Conservation (phyloP, 345 rosid species). For the Toxicodendron radicans region DNA sequence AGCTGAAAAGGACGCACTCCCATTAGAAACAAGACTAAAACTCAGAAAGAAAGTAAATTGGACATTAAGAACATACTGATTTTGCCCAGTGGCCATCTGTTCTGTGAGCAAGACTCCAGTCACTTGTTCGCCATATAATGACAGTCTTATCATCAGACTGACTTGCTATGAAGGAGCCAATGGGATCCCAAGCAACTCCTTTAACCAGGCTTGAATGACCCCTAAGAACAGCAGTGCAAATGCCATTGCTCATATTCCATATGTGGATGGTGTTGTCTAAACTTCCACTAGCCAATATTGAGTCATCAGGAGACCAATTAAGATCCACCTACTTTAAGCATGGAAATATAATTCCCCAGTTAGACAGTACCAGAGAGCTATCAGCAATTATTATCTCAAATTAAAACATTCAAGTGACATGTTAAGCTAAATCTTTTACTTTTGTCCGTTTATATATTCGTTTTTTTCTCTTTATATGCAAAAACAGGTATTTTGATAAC, state of each 20-base stretch:
- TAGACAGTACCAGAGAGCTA: constrained; percentile 29
- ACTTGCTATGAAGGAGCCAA: constrained; percentile 96
- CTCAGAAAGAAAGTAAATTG: constrained; percentile 6
- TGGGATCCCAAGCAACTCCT: constrained; percentile 99
- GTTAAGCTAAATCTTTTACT: background rate
- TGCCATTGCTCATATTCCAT: constrained; percentile 94
- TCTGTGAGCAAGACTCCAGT: constrained; percentile 96
- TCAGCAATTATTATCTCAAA: constrained; percentile 17
- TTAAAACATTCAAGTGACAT: background rate
- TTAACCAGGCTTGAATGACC: constrained; percentile 96
- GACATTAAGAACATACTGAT: constrained; percentile 58
- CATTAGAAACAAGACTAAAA: constrained; percentile 26
- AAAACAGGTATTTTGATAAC: constrained; percentile 5
- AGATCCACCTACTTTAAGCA: constrained; percentile 99
- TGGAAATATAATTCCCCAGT: constrained; percentile 40
- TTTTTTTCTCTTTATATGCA: too few species aligned
- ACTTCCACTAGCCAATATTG: constrained; percentile 93
- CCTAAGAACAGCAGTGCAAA: constrained; percentile 94
- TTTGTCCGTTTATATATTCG: background rate
- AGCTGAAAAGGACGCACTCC: constrained; percentile 50
- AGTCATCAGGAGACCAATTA: constrained; percentile 99
- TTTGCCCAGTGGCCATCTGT: constrained; percentile 98
- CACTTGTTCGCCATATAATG: constrained; percentile 97
- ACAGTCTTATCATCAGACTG: constrained; percentile 99
- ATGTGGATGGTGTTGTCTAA: constrained; percentile 93